Percentiles rank a stretch among this genome's conserved stretches.
These are phyloP conservation scores for Nematocida sp. DNA, from an alignment of 371 early-diverging fungal genomes.

Conservation along the genomic window DNA sequence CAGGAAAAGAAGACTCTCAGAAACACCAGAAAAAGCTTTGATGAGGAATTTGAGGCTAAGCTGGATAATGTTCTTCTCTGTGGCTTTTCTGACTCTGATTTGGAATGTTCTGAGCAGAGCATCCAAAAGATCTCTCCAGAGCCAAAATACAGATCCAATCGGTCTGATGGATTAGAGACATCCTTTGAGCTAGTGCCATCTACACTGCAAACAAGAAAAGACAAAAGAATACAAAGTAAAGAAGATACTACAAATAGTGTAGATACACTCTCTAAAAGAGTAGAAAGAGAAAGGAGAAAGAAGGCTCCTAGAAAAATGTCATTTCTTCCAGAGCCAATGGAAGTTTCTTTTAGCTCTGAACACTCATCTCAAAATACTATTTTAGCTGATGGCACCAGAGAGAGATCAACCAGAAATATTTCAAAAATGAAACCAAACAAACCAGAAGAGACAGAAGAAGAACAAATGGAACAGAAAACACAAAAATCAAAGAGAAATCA, in stretches of 20 bases:
- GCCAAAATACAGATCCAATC: too few relatives aligned
- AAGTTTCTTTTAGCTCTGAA: too few relatives aligned
- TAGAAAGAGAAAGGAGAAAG: not conserved
- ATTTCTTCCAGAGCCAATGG: not conserved
- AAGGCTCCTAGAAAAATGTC: not conserved
- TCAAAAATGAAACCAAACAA: not conserved
- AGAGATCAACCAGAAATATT: not conserved
- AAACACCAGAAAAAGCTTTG: conserved; percentile 26
- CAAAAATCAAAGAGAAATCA: not conserved
- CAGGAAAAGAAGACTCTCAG: too few relatives aligned
- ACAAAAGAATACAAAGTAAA: not conserved
- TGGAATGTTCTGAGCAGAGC: too few relatives aligned
- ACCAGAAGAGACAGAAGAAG: not conserved
- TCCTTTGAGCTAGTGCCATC: not conserved
- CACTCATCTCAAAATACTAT: not conserved
- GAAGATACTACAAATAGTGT: not conserved
- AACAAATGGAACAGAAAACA: not conserved
- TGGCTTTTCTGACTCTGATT: conserved; percentile 28
- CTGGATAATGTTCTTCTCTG: not conserved
- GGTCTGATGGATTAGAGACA: too few relatives aligned
- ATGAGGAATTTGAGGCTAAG: conserved; percentile 17
- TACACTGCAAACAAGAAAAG: not conserved
- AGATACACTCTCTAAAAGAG: not conserved
- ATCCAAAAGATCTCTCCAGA: too few relatives aligned
- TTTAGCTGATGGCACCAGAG: not conserved